phyloP scores from a whole-genome alignment of 2,329 filamentous ascomycete species.

The Fusarium mangiferae region DNA sequence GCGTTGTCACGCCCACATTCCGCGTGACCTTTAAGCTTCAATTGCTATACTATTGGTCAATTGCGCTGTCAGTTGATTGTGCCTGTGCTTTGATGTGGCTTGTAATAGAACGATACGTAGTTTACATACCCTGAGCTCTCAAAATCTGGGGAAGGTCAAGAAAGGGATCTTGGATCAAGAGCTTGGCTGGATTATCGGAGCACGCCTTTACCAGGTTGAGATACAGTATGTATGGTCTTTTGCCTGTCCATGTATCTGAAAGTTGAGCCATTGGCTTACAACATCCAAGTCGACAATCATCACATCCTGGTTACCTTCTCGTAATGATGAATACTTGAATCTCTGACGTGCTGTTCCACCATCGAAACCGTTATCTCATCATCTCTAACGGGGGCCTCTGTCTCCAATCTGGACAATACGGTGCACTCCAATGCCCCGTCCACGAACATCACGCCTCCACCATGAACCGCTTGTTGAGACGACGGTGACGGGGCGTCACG shows the following conservation, averaged over 20 bases:
- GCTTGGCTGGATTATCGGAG: background rate
- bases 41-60: background rate
- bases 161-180: constrained; percentile 4
- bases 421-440: background rate
- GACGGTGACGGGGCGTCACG: constrained; percentile 18
- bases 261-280: background rate
- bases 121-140: constrained; percentile 1
- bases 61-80: background rate
- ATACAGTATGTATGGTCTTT: background rate
- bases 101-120: background rate
- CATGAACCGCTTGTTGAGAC: constrained; percentile 16
- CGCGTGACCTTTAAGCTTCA: constrained; percentile 11
- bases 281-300: background rate
- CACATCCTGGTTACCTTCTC: background rate
- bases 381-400: background rate
- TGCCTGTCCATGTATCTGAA: background rate
- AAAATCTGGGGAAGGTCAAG: constrained; percentile 6
- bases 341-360: constrained; percentile 15
- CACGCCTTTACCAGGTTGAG: background rate
- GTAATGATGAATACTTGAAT: background rate
- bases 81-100: background rate
- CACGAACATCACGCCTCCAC: background rate
- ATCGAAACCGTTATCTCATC: constrained; percentile 16
- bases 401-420: background rate
- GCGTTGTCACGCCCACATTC: constrained; percentile 2